Percentiles rank a stretch among this genome's conserved stretches.
phyloP scores from a whole-genome alignment of 208 protist species.

The Zelonia costaricensis region DNA sequence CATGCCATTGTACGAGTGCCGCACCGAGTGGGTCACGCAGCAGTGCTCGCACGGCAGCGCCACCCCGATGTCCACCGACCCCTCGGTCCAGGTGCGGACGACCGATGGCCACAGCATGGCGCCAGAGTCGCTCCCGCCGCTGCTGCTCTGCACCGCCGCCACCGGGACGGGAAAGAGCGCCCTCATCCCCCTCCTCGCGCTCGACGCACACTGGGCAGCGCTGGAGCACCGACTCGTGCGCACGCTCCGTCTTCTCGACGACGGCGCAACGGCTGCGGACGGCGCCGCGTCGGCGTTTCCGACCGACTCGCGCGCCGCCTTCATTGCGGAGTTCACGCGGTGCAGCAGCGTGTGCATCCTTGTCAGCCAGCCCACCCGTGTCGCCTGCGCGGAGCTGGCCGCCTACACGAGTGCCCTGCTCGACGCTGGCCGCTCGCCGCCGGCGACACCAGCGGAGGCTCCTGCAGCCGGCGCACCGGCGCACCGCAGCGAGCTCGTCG shows the following conservation, averaged over 20 bases:
- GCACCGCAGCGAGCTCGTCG: constrained; percentile 18
- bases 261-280: not conserved
- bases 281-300: constrained; percentile 5
- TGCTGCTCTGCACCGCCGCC: constrained; percentile 58
- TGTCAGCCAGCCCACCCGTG: constrained; percentile 81
- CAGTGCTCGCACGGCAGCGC: constrained; percentile 21
- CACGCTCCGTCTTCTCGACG: constrained; percentile 10
- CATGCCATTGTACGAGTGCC: constrained; percentile 38
- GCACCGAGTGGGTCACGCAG: constrained; percentile 30
- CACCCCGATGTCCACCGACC: constrained; percentile 3
- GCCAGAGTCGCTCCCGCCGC: constrained; percentile 4
- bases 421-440: not conserved
- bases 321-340: constrained; percentile 35
- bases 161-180: constrained; percentile 81
- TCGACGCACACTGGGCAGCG: constrained; percentile 67
- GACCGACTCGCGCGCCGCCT: constrained; percentile 27
- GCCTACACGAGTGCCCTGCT: constrained; percentile 43
- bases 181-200: constrained; percentile 62
- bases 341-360: constrained; percentile 68
- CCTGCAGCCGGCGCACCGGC: not conserved
- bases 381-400: constrained; percentile 70
- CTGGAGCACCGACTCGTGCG: constrained; percentile 32
- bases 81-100: no score
- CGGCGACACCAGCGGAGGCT: not conserved
- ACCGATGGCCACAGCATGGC: not conserved